phyloP scores from a whole-genome alignment of 768 basidiomycete species.

The Phanerochaete carnosa region DNA sequence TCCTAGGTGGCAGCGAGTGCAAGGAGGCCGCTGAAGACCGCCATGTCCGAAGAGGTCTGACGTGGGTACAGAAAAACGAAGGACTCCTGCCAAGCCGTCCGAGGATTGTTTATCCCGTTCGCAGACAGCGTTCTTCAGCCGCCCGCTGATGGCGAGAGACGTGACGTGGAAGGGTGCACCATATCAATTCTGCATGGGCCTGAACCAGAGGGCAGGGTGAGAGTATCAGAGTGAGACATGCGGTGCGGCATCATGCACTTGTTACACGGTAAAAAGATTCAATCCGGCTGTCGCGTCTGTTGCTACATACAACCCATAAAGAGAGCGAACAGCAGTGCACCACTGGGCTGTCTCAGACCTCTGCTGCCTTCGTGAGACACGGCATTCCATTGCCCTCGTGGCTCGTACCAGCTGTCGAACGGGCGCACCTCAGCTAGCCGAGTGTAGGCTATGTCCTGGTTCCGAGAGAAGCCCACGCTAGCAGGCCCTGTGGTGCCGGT shows the following conservation, averaged over 20 bases:
- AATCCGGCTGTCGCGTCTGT: background rate
- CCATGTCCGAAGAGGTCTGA: background rate
- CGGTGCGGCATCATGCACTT: background rate
- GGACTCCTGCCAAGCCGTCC: background rate
- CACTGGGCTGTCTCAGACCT: no score
- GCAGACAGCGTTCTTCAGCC: background rate
- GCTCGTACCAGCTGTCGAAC: no score
- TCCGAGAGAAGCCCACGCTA: no score
- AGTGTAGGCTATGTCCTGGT: no score
- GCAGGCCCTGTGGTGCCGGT: no score
- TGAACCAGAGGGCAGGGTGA: background rate
- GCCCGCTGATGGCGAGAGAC: background rate
- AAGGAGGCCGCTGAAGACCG: background rate
- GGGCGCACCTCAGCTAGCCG: no score
- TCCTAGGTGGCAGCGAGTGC: conserved; percentile 4
- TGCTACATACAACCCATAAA: background rate
- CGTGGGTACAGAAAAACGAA: background rate
- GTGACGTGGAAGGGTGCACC: background rate
- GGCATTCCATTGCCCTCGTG: no score
- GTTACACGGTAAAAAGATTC: background rate
- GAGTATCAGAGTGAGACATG: background rate
- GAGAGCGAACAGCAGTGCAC: no score
- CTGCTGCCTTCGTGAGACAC: no score
- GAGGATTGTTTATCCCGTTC: background rate
- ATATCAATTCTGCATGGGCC: background rate